phyloP scores from a whole-genome alignment of 2,329 filamentous ascomycete genomes.

The Arthroderma sp. region DNA sequence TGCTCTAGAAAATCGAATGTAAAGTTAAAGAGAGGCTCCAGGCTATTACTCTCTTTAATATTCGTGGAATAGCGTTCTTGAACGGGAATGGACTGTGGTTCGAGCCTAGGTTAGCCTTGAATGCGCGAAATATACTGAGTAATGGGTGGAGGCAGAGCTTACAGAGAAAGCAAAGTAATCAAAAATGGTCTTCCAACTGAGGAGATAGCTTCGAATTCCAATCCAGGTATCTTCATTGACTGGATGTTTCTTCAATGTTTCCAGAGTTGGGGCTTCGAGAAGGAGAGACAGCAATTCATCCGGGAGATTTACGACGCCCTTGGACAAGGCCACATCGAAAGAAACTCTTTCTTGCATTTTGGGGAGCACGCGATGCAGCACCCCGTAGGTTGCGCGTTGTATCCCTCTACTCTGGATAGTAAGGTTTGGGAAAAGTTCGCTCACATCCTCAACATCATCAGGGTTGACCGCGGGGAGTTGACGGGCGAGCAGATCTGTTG shows the following conservation, averaged over 20 bases:
- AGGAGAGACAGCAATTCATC: constrained; percentile 75
- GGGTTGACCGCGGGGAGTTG: constrained; percentile 53
- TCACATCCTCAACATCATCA: constrained; percentile 48
- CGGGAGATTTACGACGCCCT: constrained; percentile 53
- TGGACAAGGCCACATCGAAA: constrained; percentile 51
- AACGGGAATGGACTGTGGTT: constrained; percentile 56
- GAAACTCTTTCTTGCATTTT: constrained; percentile 67
- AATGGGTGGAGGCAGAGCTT: constrained; percentile 13
- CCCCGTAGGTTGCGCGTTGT: constrained; percentile 65
- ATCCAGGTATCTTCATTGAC: constrained; percentile 55
- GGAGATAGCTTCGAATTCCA: constrained; percentile 61
- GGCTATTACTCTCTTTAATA: constrained; percentile 59
- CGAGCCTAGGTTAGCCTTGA: neutral
- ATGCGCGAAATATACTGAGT: neutral
- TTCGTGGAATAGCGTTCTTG: constrained; percentile 67
- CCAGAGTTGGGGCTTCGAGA: constrained; percentile 59
- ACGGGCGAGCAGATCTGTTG: constrained; percentile 60
- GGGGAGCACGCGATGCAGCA: constrained; percentile 72
- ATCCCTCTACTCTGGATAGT: constrained; percentile 62
- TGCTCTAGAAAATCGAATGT: constrained; percentile 76
- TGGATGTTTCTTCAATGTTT: constrained; percentile 51
- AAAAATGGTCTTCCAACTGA: constrained; percentile 83
- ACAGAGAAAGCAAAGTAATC: constrained; percentile 64
- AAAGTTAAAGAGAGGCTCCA: constrained; percentile 60
- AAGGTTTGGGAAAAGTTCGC: constrained; percentile 61